A percentile compares a stretch with the other conserved stretches of the same genome.
These are phyloP conservation scores for Heracleum sosnowskyi DNA, from an alignment of 129 eudicot species.

Conservation along the genomic window DNA sequence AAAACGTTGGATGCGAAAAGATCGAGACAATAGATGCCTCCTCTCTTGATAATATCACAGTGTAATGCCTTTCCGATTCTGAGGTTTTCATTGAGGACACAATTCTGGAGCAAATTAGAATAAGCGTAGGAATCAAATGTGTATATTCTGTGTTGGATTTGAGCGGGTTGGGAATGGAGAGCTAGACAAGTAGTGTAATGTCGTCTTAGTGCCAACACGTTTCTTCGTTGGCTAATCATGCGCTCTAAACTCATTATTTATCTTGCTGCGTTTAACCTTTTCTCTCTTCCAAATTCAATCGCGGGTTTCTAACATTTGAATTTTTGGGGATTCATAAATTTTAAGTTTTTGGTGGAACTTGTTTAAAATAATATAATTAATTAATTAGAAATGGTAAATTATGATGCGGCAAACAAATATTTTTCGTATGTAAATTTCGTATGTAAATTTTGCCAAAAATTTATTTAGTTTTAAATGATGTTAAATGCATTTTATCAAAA, in stretches of 20 bases:
- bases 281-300: no score
- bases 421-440: no score
- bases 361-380: no score
- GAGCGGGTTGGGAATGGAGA: neutral
- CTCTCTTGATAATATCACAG: neutral
- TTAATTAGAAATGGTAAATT: no score
- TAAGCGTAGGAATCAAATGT: neutral
- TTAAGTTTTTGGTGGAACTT: no score
- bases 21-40: neutral
- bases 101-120: conserved; percentile 5
- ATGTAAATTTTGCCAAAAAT: no score
- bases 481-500: no score
- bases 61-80: neutral
- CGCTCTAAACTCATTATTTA: neutral
- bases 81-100: neutral
- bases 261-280: neutral
- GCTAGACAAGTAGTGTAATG: neutral
- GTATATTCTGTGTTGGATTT: neutral
- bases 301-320: no score
- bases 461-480: no score
- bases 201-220: neutral
- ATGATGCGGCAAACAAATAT: no score
- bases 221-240: neutral
- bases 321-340: no score
- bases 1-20: conserved; percentile 1